Conservation (phyloP, 2,329 filamentous ascomycete species). For the Aureobasidium uvarum region DNA sequence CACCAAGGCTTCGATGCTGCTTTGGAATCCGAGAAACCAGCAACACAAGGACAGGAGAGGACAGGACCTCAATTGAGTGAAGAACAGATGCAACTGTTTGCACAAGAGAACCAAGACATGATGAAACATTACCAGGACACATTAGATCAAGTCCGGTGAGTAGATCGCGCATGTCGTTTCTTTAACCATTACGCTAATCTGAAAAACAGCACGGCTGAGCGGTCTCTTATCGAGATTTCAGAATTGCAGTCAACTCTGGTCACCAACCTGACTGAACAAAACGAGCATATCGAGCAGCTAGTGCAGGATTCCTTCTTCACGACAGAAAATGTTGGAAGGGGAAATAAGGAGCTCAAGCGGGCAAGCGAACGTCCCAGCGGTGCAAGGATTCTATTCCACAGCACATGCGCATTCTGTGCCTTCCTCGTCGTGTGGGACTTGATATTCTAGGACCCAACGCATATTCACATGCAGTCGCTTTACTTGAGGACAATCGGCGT, state of each 20-base stretch:
- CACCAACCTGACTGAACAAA: conserved; percentile 78
- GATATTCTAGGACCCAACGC: conserved; percentile 40
- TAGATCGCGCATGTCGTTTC: conserved; percentile 30
- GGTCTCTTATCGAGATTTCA: conserved; percentile 86
- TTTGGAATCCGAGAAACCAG: conserved; percentile 3
- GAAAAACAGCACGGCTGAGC: conserved; percentile 70
- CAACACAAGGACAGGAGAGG: conserved; percentile 15
- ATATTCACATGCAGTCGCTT: not conserved
- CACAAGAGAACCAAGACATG: conserved; percentile 89
- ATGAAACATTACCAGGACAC: conserved; percentile 90
- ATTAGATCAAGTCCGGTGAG: conserved; percentile 89
- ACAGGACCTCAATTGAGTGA: conserved; percentile 38
- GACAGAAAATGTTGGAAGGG: conserved; percentile 79
- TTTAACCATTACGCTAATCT: conserved; percentile 5
- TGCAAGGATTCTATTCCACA: conserved; percentile 51
- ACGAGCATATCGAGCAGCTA: conserved; percentile 84
- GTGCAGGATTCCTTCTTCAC: conserved; percentile 80
- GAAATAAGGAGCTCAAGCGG: conserved; percentile 87
- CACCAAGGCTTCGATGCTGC: conserved; percentile 15
- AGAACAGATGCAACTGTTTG: conserved; percentile 91
- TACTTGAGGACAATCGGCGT: conserved; percentile 1
- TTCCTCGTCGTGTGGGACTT: conserved; percentile 52
- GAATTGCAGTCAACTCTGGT: conserved; percentile 89
- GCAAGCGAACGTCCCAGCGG: conserved; percentile 60
- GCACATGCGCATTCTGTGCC: conserved; percentile 47